Base-by-base conservation (phyloP, 2,329 filamentous ascomycete species). In the Colletotrichum salicis region DNA sequence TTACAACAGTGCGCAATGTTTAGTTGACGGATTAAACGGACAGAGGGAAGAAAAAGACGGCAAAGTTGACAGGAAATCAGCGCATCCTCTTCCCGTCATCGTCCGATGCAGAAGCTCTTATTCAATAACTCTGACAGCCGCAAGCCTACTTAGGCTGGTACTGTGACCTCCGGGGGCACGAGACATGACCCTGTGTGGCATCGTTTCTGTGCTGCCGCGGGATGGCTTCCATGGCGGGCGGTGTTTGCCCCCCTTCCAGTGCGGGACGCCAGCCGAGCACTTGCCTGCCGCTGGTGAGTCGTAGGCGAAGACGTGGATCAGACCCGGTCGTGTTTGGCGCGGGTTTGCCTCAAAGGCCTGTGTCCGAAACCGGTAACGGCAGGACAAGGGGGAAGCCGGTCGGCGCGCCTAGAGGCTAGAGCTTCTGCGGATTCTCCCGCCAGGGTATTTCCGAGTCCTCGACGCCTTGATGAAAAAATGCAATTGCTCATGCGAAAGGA, bases 351-450 rank as follows among this genome's bases (percentile, higher is more conserved):
- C 65, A 64, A 64, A 60, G 55, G 54, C 70, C 55, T 56, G 54
- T 70, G 70, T 63, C 70, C 70, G 70, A 72, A 72, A 72, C 70
- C 70, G 70, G 69, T 71, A 64, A 4, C 24, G 33, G 55, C 4
- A 24, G 31, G 31, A 63, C 61, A 54, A 64, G 64, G 55, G 68
- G 52, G n/a, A 57, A 31, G 58, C 37, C 19, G 27, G 29, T n/a
- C 55, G 29, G 27, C 11, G 55, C 48, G 51, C 31, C 27, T 13
- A 58, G 24, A 54, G 64, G 54, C 54, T 68, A 27, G 64, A 59
- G 65, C 68, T 45, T 67, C 59, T 27, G 57, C 54, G 55, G 62
- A 22, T 64, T 64, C n/a, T 33, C 19, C 29, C 54, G 22, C 31
- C 56, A 70, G 67, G 22, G 48, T 31, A 29, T 45, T 57, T 67